Conservation (phyloP, 2,329 filamentous ascomycete genomes). For the Neofusicoccum parvum region DNA sequence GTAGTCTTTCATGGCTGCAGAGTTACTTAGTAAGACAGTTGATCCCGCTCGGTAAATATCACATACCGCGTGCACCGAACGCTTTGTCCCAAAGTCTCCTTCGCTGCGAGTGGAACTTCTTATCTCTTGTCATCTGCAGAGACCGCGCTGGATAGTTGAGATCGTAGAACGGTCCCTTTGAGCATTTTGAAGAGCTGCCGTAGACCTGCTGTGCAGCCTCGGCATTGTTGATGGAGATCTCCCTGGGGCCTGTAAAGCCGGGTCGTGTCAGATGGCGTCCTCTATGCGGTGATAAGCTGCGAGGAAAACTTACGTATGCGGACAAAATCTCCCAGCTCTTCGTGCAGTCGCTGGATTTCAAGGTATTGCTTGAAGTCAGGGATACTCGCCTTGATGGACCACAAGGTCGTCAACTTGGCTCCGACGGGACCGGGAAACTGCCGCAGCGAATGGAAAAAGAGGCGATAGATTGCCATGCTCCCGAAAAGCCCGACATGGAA, state of each 20-base stretch:
- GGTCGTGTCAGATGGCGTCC: not conserved
- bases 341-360: constrained; percentile 30
- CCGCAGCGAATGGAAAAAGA: constrained; percentile 44
- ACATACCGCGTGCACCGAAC: constrained; percentile 31
- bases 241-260: constrained; percentile 29
- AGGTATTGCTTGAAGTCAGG: constrained; percentile 30
- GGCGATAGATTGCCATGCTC: constrained; percentile 45
- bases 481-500: constrained; percentile 24
- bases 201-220: constrained; percentile 37
- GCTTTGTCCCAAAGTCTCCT: constrained; percentile 37
- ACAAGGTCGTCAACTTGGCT: constrained; percentile 42
- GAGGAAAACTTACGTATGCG: constrained; percentile 28
- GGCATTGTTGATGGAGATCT: constrained; percentile 34
- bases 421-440: constrained; percentile 43
- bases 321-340: constrained; percentile 36
- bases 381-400: constrained; percentile 32
- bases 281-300: too few species aligned
- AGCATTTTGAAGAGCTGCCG: constrained; percentile 33
- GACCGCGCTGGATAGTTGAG: constrained; percentile 24
- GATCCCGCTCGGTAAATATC: too few species aligned
- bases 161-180: constrained; percentile 34
- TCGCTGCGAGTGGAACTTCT: constrained; percentile 33
- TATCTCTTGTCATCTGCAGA: constrained; percentile 33
- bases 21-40: too few species aligned
- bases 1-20: not conserved